A percentile compares a stretch with the other conserved stretches of the same genome.
Evolutionary conservation across 805 yeast species (phyloP).

Genomic region (Kazachstania africana): DNA sequence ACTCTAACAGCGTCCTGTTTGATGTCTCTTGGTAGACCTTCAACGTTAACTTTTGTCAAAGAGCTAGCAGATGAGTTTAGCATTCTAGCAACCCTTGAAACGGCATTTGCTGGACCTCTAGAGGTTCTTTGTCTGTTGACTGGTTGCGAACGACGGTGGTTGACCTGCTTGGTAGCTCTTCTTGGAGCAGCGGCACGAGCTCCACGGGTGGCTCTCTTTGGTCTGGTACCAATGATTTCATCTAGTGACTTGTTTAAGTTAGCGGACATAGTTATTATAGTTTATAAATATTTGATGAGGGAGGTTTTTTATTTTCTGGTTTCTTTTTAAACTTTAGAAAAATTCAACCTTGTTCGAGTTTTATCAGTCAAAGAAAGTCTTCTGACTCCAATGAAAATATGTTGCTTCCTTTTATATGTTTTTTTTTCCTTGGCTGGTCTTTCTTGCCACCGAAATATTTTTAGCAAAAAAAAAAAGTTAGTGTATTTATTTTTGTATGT

Average conservation of each 20-base stretch:
- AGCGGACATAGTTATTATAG: slow-evolving; percentile 44
- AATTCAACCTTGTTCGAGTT: neutral
- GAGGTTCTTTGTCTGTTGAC: slow-evolving; percentile 7
- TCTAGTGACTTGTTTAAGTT: slow-evolving; percentile 88
- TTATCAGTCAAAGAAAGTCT: no score
- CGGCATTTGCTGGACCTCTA: slow-evolving; percentile 23
- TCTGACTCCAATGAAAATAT: no score
- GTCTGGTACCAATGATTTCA: slow-evolving; percentile 66
- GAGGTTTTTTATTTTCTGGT: slow-evolving; percentile 1
- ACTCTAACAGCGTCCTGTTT: slow-evolving; percentile 76
- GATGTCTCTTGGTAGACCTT: slow-evolving; percentile 79
- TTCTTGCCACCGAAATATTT: no score
- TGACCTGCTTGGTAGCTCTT: slow-evolving; percentile 25
- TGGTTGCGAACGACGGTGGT: slow-evolving; percentile 15
- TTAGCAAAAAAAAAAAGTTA: no score
- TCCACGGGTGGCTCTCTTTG: slow-evolving; percentile 22
- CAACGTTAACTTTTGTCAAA: slow-evolving; percentile 76
- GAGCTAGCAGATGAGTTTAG: slow-evolving; percentile 32
- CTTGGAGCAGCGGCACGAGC: slow-evolving; percentile 27
- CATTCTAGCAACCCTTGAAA: slow-evolving; percentile 28
- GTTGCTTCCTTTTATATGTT: no score
- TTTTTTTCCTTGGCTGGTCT: no score
- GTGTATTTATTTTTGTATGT: no score
- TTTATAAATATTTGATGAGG: slow-evolving; percentile 1
- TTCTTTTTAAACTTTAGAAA: neutral